A percentile compares a stretch with the other conserved stretches of the same genome.
phyloP scores from a whole-genome alignment of 768 basidiomycete genomes.

The Brasilioporus rufonigricans region DNA sequence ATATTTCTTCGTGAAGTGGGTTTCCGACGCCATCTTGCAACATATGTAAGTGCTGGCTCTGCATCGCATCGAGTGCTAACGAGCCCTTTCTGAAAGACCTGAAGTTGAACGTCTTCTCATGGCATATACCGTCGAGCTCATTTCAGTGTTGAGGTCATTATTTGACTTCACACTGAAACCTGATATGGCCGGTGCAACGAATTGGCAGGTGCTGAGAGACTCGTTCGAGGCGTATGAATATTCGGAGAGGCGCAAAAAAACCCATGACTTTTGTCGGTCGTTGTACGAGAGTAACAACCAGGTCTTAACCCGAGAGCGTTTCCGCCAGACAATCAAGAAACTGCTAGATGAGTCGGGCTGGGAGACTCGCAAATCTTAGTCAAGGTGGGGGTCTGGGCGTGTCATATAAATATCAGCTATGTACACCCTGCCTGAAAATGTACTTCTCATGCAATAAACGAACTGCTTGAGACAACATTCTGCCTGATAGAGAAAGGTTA shows the following conservation, averaged over 20 bases:
- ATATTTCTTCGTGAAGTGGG: constrained; percentile 5
- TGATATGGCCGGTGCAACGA: constrained; percentile 1
- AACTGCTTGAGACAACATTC: too few species aligned
- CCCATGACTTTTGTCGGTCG: not conserved
- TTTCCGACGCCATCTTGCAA: not conserved
- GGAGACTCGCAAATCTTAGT: not conserved
- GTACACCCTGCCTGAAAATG: too few species aligned
- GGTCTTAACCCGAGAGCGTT: not conserved
- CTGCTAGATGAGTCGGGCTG: not conserved
- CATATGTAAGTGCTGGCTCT: not conserved
- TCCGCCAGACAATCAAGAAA: not conserved
- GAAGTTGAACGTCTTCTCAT: constrained; percentile 1
- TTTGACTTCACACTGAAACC: constrained; percentile 7
- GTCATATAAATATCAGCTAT: too few species aligned
- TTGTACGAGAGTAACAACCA: not conserved
- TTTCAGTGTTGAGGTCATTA: not conserved
- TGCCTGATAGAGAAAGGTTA: too few species aligned
- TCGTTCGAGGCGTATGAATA: constrained; percentile 2
- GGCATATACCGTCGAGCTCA: constrained; percentile 5
- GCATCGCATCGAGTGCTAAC: not conserved
- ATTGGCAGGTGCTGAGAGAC: constrained; percentile 4
- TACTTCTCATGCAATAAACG: too few species aligned
- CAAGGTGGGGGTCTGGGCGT: not conserved
- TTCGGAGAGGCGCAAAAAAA: not conserved
- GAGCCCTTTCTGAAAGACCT: not conserved